These are phyloP conservation scores for Prunus fruticosa DNA, from an alignment of 306 rosid species.

Conservation along the genomic window DNA sequence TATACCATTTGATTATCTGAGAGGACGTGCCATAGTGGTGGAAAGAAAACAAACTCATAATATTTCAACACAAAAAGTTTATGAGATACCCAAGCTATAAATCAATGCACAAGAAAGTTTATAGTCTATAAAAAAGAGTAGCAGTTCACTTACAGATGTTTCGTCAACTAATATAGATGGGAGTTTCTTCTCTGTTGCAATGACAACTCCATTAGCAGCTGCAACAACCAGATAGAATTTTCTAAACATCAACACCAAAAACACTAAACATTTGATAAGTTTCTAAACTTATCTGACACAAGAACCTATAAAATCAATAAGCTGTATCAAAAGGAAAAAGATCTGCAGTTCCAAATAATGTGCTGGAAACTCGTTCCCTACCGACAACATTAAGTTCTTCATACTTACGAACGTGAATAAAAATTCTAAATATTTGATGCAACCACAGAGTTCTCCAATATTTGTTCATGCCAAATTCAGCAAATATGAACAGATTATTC, in stretches of 20 bases:
- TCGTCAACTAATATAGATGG: slow-evolving; percentile 85
- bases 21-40: not conserved
- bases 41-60: not conserved
- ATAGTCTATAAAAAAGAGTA: not conserved
- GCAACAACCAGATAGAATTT: slow-evolving; percentile 29
- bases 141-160: slow-evolving; percentile 55
- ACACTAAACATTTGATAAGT: not conserved
- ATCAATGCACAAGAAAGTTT: not conserved
- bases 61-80: not conserved
- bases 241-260: not conserved
- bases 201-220: slow-evolving; percentile 82
- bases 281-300: not conserved
- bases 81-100: not conserved
- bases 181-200: slow-evolving; percentile 78
- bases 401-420: not conserved
- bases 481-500: not conserved
- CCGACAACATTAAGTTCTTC: not conserved
- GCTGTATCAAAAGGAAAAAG: not conserved
- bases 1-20: not conserved
- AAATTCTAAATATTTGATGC: not conserved
- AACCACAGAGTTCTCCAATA: not conserved
- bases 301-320: not conserved
- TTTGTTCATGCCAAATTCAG: not conserved
- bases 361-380: not conserved
- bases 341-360: not conserved